phyloP scores from a whole-genome alignment of 139 green algal genomes.

The Chlamydomonas eustigma region DNA sequence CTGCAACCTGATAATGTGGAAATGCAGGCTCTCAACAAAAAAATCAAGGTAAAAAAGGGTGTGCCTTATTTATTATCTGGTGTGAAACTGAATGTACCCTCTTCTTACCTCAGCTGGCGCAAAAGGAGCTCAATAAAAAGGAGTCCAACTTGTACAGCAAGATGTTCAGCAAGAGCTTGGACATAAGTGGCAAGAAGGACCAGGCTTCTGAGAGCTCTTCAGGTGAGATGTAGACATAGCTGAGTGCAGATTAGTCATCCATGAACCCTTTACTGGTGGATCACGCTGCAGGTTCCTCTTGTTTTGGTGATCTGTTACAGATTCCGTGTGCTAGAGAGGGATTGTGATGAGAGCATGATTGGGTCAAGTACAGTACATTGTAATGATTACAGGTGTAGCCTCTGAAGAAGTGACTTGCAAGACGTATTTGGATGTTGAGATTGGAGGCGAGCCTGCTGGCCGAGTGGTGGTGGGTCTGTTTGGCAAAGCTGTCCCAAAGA shows the following conservation, averaged over 20 bases:
- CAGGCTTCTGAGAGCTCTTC: neutral
- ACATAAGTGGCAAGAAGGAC: no score
- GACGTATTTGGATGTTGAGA: constrained; percentile 67
- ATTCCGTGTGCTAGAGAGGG: no score
- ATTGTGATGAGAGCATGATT: no score
- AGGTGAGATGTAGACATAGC: no score
- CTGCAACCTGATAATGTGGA: constrained; percentile 54
- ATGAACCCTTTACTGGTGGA: no score
- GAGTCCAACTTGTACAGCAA: constrained; percentile 37
- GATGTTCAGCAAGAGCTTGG: constrained; percentile 11
- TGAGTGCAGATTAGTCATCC: no score
- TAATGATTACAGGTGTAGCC: neutral
- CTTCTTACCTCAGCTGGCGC: constrained; percentile 4
- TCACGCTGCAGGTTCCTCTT: no score
- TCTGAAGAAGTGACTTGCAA: constrained; percentile 3
- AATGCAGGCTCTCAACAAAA: constrained; percentile 37
- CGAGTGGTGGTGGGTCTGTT: constrained; percentile 83
- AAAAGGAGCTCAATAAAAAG: constrained; percentile 54
- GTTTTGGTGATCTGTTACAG: no score
- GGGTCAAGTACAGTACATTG: no score
- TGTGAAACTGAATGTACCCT: no score
- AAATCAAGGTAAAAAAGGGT: constrained; percentile 50
- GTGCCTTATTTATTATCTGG: neutral
- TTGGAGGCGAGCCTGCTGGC: constrained; percentile 62
- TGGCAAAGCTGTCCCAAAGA: constrained; percentile 79